Percentiles rank a stretch among this genome's conserved stretches.
These are phyloP conservation scores for Bondarzewia mesenterica DNA, from an alignment of 1,284 basidiomycete species.

Conservation along the genomic window DNA sequence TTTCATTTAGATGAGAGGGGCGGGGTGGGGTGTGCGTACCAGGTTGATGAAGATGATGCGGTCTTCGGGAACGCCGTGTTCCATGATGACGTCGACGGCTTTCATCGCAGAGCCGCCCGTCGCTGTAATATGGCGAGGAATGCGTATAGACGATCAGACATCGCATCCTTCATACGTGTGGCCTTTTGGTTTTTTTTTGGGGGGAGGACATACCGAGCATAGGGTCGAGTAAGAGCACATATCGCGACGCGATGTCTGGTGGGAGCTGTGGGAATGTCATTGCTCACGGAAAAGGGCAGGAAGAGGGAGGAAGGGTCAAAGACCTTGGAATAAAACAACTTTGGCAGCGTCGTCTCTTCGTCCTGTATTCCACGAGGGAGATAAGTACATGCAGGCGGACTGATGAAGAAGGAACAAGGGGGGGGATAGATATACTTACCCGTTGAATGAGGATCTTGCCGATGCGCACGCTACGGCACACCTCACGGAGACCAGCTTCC, in stretches of 20 bases:
- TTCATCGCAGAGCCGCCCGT: conserved; percentile 98
- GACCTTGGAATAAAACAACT: conserved; percentile 85
- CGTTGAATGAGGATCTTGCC: conserved; percentile 94
- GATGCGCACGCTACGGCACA: conserved; percentile 86
- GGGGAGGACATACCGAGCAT: conserved; percentile 79
- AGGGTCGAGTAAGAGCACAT: conserved; percentile 92
- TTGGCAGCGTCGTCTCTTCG: conserved; percentile 85
- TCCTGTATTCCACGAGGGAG: conserved; percentile 45
- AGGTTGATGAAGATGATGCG: conserved; percentile 97
- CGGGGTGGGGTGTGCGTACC: conserved; percentile 41
- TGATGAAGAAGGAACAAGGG: neutral
- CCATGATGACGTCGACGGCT: conserved; percentile 89
- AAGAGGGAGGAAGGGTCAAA: neutral
- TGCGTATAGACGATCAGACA: neutral
- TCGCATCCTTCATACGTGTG: neutral
- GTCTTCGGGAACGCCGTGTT: conserved; percentile 83
- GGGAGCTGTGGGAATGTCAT: conserved; percentile 55
- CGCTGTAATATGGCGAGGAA: too few species aligned
- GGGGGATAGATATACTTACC: conserved; percentile 33
- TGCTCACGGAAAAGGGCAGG: neutral
- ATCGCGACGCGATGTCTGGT: conserved; percentile 86
- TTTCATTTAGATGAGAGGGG: too few species aligned
- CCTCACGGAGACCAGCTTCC: conserved; percentile 91
- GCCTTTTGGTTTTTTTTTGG: too few species aligned
- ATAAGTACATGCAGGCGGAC: too few species aligned